These are phyloP conservation scores for Ambrosiella beaveri DNA, from an alignment of 2,329 filamentous ascomycete species.

Conservation along the genomic window DNA sequence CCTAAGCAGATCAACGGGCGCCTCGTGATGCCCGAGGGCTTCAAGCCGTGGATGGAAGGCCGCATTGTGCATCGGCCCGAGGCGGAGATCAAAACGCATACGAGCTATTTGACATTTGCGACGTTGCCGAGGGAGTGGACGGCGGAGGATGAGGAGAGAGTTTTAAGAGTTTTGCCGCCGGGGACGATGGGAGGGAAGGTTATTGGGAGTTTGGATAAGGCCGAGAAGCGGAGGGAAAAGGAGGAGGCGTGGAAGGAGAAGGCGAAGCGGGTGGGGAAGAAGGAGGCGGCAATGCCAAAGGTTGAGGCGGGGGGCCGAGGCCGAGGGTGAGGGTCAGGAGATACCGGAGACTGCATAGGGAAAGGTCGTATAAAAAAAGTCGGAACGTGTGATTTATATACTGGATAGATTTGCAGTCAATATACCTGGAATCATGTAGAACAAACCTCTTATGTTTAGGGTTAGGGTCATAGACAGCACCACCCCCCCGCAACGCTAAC, in stretches of 20 bases:
- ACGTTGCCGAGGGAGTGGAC: constrained; percentile 75
- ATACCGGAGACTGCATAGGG: background rate
- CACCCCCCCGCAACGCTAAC: too few species aligned
- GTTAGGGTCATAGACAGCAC: too few species aligned
- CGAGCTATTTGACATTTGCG: constrained; percentile 91
- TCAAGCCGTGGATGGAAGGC: constrained; percentile 56
- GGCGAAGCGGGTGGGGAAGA: constrained; percentile 29
- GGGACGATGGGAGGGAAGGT: constrained; percentile 33
- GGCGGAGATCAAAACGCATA: constrained; percentile 83
- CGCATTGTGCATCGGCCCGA: constrained; percentile 66
- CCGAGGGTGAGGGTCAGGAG: background rate
- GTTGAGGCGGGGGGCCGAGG: background rate
- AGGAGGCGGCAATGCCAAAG: constrained; percentile 5
- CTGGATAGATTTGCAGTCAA: background rate
- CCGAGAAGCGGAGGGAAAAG: constrained; percentile 38
- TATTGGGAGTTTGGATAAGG: constrained; percentile 36
- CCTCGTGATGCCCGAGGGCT: background rate
- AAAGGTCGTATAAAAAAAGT: background rate
- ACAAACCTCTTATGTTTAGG: too few species aligned
- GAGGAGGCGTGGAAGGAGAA: constrained; percentile 32
- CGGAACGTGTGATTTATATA: background rate
- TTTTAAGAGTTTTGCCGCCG: constrained; percentile 42
- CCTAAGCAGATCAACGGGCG: constrained; percentile 2
- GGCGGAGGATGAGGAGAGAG: constrained; percentile 58
- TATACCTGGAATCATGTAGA: background rate